Evolutionary conservation across 2,329 filamentous ascomycete genomes (phyloP).

Genomic region (Hypoxylon sp.): DNA sequence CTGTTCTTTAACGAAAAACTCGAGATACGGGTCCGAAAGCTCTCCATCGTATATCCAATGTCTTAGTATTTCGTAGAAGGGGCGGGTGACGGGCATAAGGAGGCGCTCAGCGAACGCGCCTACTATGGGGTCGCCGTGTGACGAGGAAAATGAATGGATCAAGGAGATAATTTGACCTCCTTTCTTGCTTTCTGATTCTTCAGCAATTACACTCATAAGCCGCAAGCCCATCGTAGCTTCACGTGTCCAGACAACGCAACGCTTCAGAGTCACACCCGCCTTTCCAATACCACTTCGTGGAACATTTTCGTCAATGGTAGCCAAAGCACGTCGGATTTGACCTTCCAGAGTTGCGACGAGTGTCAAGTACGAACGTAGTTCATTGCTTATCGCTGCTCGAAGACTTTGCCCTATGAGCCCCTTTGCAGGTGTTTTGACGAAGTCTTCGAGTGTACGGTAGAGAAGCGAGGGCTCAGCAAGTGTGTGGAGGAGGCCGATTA

Average conservation of each 20-base stretch:
- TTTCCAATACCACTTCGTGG: conserved; percentile 82
- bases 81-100: conserved; percentile 86
- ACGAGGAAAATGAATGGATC: conserved; percentile 93
- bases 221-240: conserved; percentile 96
- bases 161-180: conserved; percentile 94
- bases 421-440: conserved; percentile 84
- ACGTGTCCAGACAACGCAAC: conserved; percentile 96
- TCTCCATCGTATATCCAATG: conserved; percentile 99
- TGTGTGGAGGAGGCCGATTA: conserved; percentile 89
- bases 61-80: conserved; percentile 96
- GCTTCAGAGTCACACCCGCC: conserved; percentile 91
- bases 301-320: conserved; percentile 77
- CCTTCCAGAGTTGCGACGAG: conserved; percentile 93
- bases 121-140: conserved; percentile 95
- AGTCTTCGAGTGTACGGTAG: conserved; percentile 84
- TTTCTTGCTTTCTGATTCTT: conserved; percentile 85
- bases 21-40: conserved; percentile 92
- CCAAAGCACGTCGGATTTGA: conserved; percentile 87
- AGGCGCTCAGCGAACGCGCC: conserved; percentile 92
- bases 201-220: conserved; percentile 93
- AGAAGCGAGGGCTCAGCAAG: conserved; percentile 94
- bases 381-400: conserved; percentile 85
- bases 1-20: conserved; percentile 95
- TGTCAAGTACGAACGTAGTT: conserved; percentile 90
- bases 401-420: conserved; percentile 94